Evolutionary conservation across 495 filamentous ascomycete species (phyloP).

Genomic region (Trichoderma gamsii): DNA sequence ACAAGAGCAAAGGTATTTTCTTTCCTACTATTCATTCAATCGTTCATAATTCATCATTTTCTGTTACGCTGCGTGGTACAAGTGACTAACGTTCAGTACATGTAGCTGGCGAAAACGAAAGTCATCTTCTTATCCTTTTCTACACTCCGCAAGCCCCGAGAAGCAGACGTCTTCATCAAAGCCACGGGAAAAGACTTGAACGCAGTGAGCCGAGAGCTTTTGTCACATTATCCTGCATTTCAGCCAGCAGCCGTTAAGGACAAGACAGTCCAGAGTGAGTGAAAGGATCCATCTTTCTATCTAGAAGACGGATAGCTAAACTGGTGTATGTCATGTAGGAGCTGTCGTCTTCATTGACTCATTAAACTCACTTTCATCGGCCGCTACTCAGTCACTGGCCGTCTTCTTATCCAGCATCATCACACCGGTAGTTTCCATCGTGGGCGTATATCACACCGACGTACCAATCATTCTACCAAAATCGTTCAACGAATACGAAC

Average conservation of each 20-base stretch:
- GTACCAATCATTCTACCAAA: constrained; percentile 39
- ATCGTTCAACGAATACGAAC: constrained; percentile 50
- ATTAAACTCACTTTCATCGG: constrained; percentile 46
- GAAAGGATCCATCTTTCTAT: not conserved
- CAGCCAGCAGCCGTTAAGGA: constrained; percentile 23
- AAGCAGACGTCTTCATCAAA: constrained; percentile 57
- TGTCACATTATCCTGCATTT: constrained; percentile 42
- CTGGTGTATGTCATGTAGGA: constrained; percentile 31
- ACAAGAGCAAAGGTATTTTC: constrained; percentile 61
- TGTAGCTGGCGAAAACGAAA: constrained; percentile 48
- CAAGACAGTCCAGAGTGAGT: constrained; percentile 31
- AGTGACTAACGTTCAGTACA: constrained; percentile 15
- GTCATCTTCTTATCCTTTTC: constrained; percentile 74
- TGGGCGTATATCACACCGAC: constrained; percentile 62
- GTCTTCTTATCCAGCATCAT: constrained; percentile 83
- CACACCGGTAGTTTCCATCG: constrained; percentile 85
- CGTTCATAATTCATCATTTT: not conserved
- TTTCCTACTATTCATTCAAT: not conserved
- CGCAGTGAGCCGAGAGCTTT: constrained; percentile 51
- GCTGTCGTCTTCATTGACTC: constrained; percentile 58
- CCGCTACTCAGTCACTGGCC: constrained; percentile 54
- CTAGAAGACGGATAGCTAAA: constrained; percentile 27
- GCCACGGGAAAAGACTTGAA: constrained; percentile 52
- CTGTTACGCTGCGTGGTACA: not conserved
- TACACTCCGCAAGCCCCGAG: constrained; percentile 51